Evolutionary conservation across 2,329 filamentous ascomycete genomes (phyloP).

Genomic region (Hypomyces perniciosus): DNA sequence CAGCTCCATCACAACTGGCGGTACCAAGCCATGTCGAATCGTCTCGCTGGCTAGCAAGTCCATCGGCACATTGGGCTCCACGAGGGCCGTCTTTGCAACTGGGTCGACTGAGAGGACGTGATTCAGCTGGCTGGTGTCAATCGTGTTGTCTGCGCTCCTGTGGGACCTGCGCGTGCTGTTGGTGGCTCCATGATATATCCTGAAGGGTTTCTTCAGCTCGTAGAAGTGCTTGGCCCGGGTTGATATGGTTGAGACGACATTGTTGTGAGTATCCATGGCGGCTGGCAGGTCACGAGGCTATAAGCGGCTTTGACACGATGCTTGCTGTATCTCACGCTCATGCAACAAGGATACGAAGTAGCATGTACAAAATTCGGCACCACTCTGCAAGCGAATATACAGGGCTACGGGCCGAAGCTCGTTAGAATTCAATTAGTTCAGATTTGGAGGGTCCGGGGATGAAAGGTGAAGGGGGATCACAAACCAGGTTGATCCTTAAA

Average conservation of each 20-base stretch:
- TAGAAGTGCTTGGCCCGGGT: constrained; percentile 39
- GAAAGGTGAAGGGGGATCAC: too few relatives aligned
- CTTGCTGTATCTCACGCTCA: background rate
- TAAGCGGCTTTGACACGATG: background rate
- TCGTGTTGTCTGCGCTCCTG: constrained; percentile 44
- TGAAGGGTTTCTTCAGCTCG: constrained; percentile 48
- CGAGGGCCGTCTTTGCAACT: constrained; percentile 49
- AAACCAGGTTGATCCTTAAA: background rate
- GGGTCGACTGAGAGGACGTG: constrained; percentile 57
- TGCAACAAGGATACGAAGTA: too few relatives aligned
- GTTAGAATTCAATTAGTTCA: background rate
- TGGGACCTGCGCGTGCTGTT: constrained; percentile 63
- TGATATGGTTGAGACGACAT: constrained; percentile 38
- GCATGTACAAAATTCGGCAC: too few relatives aligned
- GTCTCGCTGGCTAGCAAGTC: constrained; percentile 55
- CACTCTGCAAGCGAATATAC: too few relatives aligned
- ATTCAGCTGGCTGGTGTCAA: constrained; percentile 61
- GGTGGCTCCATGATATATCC: constrained; percentile 72
- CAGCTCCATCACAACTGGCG: constrained; percentile 65
- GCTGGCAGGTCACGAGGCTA: background rate
- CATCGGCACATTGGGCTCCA: constrained; percentile 67
- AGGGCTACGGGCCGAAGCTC: too few relatives aligned
- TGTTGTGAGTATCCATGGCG: constrained; percentile 39
- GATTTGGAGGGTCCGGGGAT: background rate
- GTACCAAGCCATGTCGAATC: constrained; percentile 49